Percentiles rank a stretch among this genome's conserved stretches.
Conservation (phyloP, 2,329 filamentous ascomycete species). For the Diplodia intermedia region DNA sequence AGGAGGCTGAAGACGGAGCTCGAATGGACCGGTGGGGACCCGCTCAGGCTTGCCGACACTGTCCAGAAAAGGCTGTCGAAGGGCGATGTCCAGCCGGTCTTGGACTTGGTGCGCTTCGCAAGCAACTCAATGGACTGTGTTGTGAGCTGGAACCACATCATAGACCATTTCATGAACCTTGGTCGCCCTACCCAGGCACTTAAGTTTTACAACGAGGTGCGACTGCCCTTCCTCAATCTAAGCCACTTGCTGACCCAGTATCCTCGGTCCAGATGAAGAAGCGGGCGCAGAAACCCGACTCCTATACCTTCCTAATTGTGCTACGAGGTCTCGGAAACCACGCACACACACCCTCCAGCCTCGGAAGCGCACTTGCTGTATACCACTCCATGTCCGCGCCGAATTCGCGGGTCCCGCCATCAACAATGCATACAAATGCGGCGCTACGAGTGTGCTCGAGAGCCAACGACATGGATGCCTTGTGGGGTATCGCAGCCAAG, state of each 20-base stretch:
- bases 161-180: slow-evolving; percentile 72
- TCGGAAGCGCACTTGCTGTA: slow-evolving; percentile 73
- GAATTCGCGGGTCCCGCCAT: slow-evolving; percentile 70
- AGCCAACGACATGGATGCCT: slow-evolving; percentile 75
- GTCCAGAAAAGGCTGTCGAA: slow-evolving; percentile 67
- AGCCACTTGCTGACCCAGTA: slow-evolving; percentile 30
- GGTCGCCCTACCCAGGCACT: slow-evolving; percentile 69
- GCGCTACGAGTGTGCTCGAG: slow-evolving; percentile 81
- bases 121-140: slow-evolving; percentile 67
- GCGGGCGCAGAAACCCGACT: slow-evolving; percentile 78
- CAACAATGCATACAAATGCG: slow-evolving; percentile 85
- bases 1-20: slow-evolving; percentile 11
- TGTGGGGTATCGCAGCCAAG: slow-evolving; percentile 78
- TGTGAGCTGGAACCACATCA: slow-evolving; percentile 88
- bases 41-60: slow-evolving; percentile 72
- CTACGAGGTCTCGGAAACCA: slow-evolving; percentile 75
- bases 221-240: slow-evolving; percentile 34
- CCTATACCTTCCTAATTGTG: slow-evolving; percentile 82
- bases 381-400: slow-evolving; percentile 76
- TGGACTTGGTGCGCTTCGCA: slow-evolving; percentile 71
- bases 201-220: slow-evolving; percentile 86
- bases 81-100: slow-evolving; percentile 69
- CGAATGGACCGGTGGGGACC: slow-evolving; percentile 63
- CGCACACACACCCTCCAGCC: slow-evolving; percentile 62
- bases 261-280: slow-evolving; percentile 82